These are phyloP conservation scores for Aethionema arabicum DNA, from an alignment of 345 rosid species.

Conservation along the genomic window DNA sequence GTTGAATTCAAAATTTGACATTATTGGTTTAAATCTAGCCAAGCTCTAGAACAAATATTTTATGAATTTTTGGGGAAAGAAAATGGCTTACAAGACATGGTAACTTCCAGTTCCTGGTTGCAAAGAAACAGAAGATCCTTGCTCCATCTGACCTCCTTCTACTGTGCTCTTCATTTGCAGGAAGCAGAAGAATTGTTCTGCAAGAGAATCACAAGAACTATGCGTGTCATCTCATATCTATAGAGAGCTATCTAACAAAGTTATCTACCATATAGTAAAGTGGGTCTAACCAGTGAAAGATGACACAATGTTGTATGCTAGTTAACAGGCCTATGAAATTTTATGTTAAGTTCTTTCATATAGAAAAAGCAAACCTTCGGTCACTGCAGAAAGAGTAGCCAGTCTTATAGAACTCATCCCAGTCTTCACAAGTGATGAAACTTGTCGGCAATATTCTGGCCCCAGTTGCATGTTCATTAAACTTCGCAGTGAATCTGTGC, in stretches of 20 bases:
- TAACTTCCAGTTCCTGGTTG: slow-evolving; percentile 84
- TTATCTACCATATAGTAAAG: background rate
- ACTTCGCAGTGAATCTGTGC: slow-evolving; percentile 68
- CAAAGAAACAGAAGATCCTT: slow-evolving; percentile 61
- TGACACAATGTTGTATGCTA: background rate
- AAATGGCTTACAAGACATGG: slow-evolving; percentile 77
- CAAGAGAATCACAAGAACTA: slow-evolving; percentile 23
- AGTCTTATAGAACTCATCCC: slow-evolving; percentile 73
- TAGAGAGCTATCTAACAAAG: background rate
- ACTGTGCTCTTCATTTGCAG: slow-evolving; percentile 73
- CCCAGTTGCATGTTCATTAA: slow-evolving; percentile 69
- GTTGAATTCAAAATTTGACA: background rate
- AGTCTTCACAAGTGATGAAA: slow-evolving; percentile 79
- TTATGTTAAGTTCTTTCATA: background rate
- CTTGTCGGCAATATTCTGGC: slow-evolving; percentile 69
- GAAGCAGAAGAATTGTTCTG: slow-evolving; percentile 77
- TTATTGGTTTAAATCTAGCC: background rate
- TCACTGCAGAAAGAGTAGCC: slow-evolving; percentile 55
- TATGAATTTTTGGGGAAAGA: slow-evolving; percentile 6
- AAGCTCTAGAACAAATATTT: background rate
- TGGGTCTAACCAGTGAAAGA: background rate
- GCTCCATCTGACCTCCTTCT: slow-evolving; percentile 60
- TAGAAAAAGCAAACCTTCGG: slow-evolving; percentile 63
- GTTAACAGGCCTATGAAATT: background rate
- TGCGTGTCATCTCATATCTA: slow-evolving; percentile 3